Evolutionary conservation across 2,329 filamentous ascomycete species (phyloP), one percentile per base, ranked within the genome.

Genomic region (Acrocalymma vagum): DNA sequence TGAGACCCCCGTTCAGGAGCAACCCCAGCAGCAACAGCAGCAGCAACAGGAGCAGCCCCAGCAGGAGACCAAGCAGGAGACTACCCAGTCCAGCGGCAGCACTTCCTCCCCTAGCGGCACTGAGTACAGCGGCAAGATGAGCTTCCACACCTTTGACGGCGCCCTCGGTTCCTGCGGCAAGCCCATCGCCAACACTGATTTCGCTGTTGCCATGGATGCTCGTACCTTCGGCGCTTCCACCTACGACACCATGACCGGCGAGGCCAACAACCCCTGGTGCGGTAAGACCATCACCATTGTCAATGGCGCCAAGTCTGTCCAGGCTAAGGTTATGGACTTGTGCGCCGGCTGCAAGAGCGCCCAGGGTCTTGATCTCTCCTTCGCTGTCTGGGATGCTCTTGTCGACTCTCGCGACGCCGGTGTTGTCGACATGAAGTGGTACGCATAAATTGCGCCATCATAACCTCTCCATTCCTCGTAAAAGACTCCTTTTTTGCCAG

Each of bases 271-370:
- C 55, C 51, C 53, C 17, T 63, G 58, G 58, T 70, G 67, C 53
- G 55, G 55, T 53, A 52, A 65, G 60, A 55, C 58, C 45, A 60
- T 70, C 48, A 38, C 48, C 33, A 54, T 70, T 38, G 37, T 54
- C 25, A 63, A 63, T 54, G 51, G 60, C 22, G 65, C 63, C 56
- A 59, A 60, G 30, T 48, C 45, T 3, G 37, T 53, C 47, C 13
- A 51, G 8, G 63, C 59, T 27, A 61, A 38, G 37, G 60, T 70
- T 49, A 58, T 59, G 50, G 67, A 70, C 44, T 36, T 55, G 30
- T 70, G 67, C 65, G 51, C 60, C 20, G 67, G 63, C 51, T 70
- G 67, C 57, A n/a, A n/a, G n/a, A 16, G 27, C 4, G 46, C 50
- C 38, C 22, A 45, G 38, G 58, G 60, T 44, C 46, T 70, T 32